Evolutionary conservation across 352 stramenopile genomes (phyloP).

Genomic region (Peronospora tabacina): DNA sequence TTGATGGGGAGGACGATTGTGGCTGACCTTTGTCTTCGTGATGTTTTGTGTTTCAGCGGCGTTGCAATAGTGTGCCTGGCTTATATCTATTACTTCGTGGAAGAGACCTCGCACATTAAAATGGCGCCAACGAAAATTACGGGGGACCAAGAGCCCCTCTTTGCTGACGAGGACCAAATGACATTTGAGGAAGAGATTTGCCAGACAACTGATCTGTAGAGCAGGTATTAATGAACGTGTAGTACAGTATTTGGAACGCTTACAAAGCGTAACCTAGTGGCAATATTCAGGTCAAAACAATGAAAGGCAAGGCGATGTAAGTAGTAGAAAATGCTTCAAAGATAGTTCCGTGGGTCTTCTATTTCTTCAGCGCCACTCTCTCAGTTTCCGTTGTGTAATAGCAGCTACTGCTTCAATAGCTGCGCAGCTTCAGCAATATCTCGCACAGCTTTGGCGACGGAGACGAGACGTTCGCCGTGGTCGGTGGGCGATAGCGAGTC

Average conservation of each 20-base stretch:
- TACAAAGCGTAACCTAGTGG: not conserved
- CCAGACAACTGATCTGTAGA: slow-evolving; percentile 46
- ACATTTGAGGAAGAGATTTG: slow-evolving; percentile 23
- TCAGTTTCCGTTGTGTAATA: not conserved
- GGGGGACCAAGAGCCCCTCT: slow-evolving; percentile 39
- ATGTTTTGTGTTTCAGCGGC: slow-evolving; percentile 18
- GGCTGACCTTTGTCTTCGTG: not conserved
- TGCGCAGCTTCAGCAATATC: slow-evolving; percentile 59
- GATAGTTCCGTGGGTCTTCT: not conserved
- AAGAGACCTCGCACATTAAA: slow-evolving; percentile 56
- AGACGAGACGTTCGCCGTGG: slow-evolving; percentile 48
- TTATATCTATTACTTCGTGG: slow-evolving; percentile 48
- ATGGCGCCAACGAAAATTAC: slow-evolving; percentile 17
- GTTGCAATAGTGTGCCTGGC: slow-evolving; percentile 32
- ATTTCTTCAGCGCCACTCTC: not conserved
- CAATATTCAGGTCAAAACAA: not conserved
- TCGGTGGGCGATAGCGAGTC: slow-evolving; percentile 46
- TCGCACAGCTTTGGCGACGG: slow-evolving; percentile 51
- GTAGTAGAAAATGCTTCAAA: not conserved
- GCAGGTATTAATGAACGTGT: not conserved
- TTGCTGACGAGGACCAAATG: slow-evolving; percentile 28
- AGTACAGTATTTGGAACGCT: not conserved
- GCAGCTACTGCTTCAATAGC: slow-evolving; percentile 27
- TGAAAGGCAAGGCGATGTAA: slow-evolving; percentile 6
- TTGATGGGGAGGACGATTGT: not conserved